These are phyloP conservation scores for Naganishia cerealis DNA, from an alignment of 1,284 basidiomycete genomes.

Conservation along the genomic window DNA sequence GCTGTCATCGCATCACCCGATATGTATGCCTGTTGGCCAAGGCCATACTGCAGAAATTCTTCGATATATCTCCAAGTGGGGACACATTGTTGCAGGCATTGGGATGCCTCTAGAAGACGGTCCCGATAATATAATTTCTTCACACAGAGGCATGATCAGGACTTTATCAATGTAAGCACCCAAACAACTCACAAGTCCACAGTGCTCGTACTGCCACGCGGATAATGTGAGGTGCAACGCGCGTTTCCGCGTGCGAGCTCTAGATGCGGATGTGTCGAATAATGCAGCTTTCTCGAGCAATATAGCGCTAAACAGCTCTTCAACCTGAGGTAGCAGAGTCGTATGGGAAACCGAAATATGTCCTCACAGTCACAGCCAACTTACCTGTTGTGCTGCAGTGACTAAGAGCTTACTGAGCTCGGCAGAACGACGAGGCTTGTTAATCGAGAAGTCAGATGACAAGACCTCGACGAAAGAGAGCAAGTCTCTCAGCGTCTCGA, in stretches of 20 bases:
- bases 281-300: slow-evolving; percentile 59
- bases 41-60: slow-evolving; percentile 57
- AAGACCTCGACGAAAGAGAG: neutral
- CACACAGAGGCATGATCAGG: slow-evolving; percentile 1
- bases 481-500: neutral
- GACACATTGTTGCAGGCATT: slow-evolving; percentile 47
- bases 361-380: neutral
- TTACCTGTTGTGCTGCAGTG: slow-evolving; percentile 26
- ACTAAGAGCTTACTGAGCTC: neutral
- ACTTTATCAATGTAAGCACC: neutral
- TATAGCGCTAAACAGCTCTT: slow-evolving; percentile 58
- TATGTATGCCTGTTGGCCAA: slow-evolving; percentile 59
- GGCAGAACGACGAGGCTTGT: neutral
- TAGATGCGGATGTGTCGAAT: slow-evolving; percentile 50
- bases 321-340: slow-evolving; percentile 38
- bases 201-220: slow-evolving; percentile 58
- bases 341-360: neutral
- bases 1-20: slow-evolving; percentile 56
- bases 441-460: neutral
- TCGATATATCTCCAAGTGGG: slow-evolving; percentile 53
- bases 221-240: slow-evolving; percentile 58
- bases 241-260: slow-evolving; percentile 51
- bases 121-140: slow-evolving; percentile 55
- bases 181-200: slow-evolving; percentile 54
- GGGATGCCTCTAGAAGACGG: slow-evolving; percentile 52